Evolutionary conservation across 345 rosid genomes (phyloP), one percentile per base, ranked within the genome.

Genomic region (Kernera saxatilis): DNA sequence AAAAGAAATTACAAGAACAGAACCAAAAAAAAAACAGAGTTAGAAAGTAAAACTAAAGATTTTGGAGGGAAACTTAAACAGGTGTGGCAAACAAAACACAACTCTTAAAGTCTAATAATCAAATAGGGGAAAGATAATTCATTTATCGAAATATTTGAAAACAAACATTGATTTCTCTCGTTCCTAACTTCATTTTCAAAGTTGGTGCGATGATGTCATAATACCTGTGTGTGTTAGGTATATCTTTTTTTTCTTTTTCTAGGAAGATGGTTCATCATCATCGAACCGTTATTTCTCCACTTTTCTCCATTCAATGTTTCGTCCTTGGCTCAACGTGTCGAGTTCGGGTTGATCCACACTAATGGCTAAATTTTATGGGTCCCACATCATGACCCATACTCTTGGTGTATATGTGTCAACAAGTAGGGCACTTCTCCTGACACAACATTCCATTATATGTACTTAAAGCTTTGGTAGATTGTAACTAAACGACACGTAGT

Each of bases 261-360:
- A 64, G 70, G 46, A 43, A 64, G 64, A 52, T 64, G 50, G 59
- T 66, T 65, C 72, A 66, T 75, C 78, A 75, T 61, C 64, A 69
- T 25, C 53, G 70, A 75, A 75, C 69, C 73, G 64, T 74, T 51
- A n/a, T 67, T 30, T 33, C 65, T 53, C 63, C 52, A 75, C 74
- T 69, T 69, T 68, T 53, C 44, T 75, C 23, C 49, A 75, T 61
- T 62, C 78, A 69, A 75, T 62, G 74, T 62, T 61, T 69, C 45
- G 74, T 69, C 63, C 74, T 68, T 75, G 37, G 58, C 51, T 35
- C 57, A 43, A 75, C 74, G 75, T 75, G 74, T 75, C 75, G 70
- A 69, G 19, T 69, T 69, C 74, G 70, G 70, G 79, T 69, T 69
- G 79, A 69, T 75, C 36, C 44, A 69, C 33, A 67, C 72, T 58